phyloP scores from a whole-genome alignment of 805 yeast genomes.

The Lipomyces oligophaga region DNA sequence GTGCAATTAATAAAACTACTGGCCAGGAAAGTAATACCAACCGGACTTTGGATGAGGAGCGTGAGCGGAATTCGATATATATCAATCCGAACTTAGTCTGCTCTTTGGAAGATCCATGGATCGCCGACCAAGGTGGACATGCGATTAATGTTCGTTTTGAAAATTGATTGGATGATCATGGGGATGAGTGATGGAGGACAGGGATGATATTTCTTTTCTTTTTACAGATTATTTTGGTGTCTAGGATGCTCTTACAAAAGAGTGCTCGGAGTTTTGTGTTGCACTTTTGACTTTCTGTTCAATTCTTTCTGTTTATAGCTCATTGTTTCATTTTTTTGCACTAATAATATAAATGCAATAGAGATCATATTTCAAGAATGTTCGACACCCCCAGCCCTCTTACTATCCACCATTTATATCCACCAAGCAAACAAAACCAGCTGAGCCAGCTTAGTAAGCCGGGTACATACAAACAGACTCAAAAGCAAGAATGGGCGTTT shows the following conservation, averaged over 20 bases:
- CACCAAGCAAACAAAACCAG: background rate
- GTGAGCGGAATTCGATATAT: conserved; percentile 69
- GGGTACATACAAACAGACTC: background rate
- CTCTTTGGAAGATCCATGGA: conserved; percentile 80
- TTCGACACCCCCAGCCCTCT: conserved; percentile 30
- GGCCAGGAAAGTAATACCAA: conserved; percentile 14
- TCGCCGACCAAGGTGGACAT: conserved; percentile 42
- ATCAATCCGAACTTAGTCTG: conserved; percentile 70
- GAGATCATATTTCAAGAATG: too few species aligned
- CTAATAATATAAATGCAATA: too few species aligned
- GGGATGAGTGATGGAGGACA: background rate
- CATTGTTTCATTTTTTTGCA: background rate
- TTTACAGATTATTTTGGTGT: background rate
- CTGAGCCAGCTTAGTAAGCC: background rate
- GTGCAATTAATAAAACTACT: conserved; percentile 47
- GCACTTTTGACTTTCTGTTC: background rate
- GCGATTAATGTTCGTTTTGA: conserved; percentile 19
- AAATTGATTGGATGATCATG: background rate
- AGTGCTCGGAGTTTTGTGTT: too few species aligned
- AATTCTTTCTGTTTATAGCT: background rate
- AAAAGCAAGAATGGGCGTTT: conserved; percentile 25
- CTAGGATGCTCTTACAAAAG: too few species aligned
- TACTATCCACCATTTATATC: conserved; percentile 14
- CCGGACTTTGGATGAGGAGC: conserved; percentile 69
- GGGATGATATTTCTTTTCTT: background rate